Evolutionary conservation across 2,329 filamentous ascomycete species (phyloP), one percentile per base, ranked within the genome.

Genomic region (Elsinoe necatrix): DNA sequence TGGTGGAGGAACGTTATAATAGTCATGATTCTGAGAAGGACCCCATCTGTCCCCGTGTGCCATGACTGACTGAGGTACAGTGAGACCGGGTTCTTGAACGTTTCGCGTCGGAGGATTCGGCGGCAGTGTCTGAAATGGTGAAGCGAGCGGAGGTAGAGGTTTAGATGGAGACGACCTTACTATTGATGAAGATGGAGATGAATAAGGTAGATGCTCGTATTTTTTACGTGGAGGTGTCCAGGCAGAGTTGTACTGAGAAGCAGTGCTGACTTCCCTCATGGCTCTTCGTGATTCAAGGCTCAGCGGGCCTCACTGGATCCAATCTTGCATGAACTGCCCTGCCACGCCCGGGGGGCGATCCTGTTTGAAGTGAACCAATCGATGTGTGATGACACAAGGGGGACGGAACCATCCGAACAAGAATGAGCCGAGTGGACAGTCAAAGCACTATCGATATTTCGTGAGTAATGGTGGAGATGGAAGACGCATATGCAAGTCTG

Each of bases 221-320:
- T 39, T n/a, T 18, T 29, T 37, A 29, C 48, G 48, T 20, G 48
- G 48, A 35, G 48, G 29, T 52, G 34, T 52, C 48, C 48, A 52
- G 48, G 31, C 16, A 34, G 54, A 41, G 41, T 56, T 56, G 54
- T 56, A 56, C 8, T 41, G 21, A n/a, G 54, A 41, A 34, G 54
- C 54, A 47, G 37, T 56, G 54, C 54, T 56, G 54, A 56, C 54
- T 21, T 56, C 54, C 18, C 54, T 42, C 54, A 56, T 56, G 35
- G 20, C 20, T 12, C 21, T 25, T 45, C 41, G 41, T 52, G 21
- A 39, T 34, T 39, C 34, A 37, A 37, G 29, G 48, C 48, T 37
- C 48, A 16, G 29, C 48, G 25, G 43, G 23, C 23, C 23, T 48
- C 8, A 7, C 20, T 35, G 12, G 25, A 29, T 35, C 25, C n/a